Evolutionary conservation across 192 early-diverging fungal species (phyloP), one percentile per base, ranked within the genome.

Genomic region (Coemansia asiatica): DNA sequence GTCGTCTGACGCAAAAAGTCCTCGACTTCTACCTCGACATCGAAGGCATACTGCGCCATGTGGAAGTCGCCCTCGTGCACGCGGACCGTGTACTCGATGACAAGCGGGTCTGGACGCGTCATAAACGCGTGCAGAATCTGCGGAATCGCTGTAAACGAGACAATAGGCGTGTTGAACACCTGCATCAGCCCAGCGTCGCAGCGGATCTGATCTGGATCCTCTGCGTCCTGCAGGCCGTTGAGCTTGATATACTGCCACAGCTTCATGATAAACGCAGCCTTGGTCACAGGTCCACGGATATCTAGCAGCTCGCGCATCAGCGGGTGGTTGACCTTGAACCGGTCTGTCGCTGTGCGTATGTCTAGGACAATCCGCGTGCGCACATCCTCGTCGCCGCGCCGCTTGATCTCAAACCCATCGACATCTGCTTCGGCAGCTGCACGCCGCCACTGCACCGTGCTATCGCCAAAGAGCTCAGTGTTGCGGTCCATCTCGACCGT

Each of bases 161-260:
- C 84, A 58, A 89, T 83, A 2, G 79, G 65, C 38, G 65, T 67
- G 18, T 87, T 86, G 23, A 97, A 69, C 81, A 92, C 90, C 71
- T 87, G 82, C 22, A 82, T 66, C 25, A 98, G 76, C 21, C 82
- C 84, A 8, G 83, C 82, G 74, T 98, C 92, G 74, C 91, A 92
- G 64, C 91, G 89, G 54, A 98, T 92, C 25, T 89, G 75, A 54
- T 91, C 76, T 67, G 94, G 93, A 74, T 98, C 94, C 40, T 95
- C 91, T 15, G 83, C 65, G 70, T 96, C 95, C 82, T 96, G 95
- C 56, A 98, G 76, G 48, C 91, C 90, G 75, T 98, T 87, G 56
- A 86, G 73, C 89, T 93, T 96, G 66, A 98, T 90, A 69, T 98
- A 98, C 73, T 98, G 92, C 95, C 95, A 97, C 50, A 98, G 71